A percentile compares a stretch with the other conserved stretches of the same genome.
Conservation (phyloP, 352 stramenopile genomes). For the Globisporangium cylindrosporum region DNA sequence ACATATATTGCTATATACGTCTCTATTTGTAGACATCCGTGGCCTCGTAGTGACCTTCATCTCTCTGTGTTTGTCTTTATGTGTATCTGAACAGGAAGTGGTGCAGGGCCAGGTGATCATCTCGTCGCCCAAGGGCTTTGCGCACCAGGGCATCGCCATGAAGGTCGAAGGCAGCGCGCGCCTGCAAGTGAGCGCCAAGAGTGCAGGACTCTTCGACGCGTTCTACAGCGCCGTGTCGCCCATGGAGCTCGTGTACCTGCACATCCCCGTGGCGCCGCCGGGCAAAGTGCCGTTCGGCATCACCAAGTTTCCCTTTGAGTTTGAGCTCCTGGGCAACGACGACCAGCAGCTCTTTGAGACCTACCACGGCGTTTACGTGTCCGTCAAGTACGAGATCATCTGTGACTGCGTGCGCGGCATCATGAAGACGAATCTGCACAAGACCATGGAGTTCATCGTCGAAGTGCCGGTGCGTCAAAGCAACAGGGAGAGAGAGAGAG, state of each 20-base stretch:
- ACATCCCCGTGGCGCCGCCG: conserved; percentile 62
- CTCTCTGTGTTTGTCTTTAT: background rate
- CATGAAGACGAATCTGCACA: conserved; percentile 86
- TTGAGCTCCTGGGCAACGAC: conserved; percentile 69
- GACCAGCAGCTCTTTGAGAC: conserved; percentile 82
- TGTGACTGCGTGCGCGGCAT: conserved; percentile 83
- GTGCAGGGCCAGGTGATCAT: conserved; percentile 86
- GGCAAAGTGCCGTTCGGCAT: conserved; percentile 79
- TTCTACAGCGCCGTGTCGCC: conserved; percentile 78
- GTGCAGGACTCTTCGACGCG: conserved; percentile 75
- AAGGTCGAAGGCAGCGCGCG: conserved; percentile 81
- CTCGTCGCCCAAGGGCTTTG: conserved; percentile 81
- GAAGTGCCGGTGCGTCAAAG: conserved; percentile 67
- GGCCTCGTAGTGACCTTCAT: background rate
- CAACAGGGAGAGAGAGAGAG: no score
- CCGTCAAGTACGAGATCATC: conserved; percentile 88
- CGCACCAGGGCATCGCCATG: conserved; percentile 79
- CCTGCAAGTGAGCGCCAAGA: conserved; percentile 81
- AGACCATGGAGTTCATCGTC: conserved; percentile 89
- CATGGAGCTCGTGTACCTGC: conserved; percentile 82
- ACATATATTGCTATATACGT: background rate
- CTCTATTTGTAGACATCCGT: no score
- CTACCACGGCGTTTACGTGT: conserved; percentile 92
- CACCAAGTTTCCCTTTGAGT: conserved; percentile 90
- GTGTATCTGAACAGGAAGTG: conserved; percentile 41